Evolutionary conservation across 192 early-diverging fungal genomes (phyloP).

Genomic region (Backusella mclennaniae): DNA sequence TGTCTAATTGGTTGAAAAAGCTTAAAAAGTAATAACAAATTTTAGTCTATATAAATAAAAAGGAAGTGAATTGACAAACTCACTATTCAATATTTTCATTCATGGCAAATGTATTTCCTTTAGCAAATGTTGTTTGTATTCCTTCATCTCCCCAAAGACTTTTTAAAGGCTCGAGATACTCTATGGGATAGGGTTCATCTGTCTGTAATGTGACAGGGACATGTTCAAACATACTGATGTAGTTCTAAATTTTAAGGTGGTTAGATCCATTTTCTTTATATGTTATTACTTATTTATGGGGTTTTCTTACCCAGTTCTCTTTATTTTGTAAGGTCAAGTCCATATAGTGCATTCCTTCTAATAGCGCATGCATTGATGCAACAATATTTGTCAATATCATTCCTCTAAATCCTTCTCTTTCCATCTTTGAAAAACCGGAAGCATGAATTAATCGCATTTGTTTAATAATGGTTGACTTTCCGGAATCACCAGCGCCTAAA

Average conservation of each 20-base stretch:
- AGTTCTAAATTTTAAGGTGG: slow-evolving; percentile 10
- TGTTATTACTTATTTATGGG: neutral
- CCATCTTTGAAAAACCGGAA: slow-evolving; percentile 12
- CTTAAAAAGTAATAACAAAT: slow-evolving; percentile 16
- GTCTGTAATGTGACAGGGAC: slow-evolving; percentile 30
- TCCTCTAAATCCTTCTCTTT: slow-evolving; percentile 41
- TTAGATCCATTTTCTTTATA: neutral
- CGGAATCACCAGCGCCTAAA: slow-evolving; percentile 52
- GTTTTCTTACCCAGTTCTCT: slow-evolving; percentile 20
- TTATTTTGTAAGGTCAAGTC: slow-evolving; percentile 29
- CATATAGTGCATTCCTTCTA: slow-evolving; percentile 36
- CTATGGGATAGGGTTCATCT: slow-evolving; percentile 40
- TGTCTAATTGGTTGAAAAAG: slow-evolving; percentile 50
- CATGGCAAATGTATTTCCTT: slow-evolving; percentile 53
- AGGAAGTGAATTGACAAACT: slow-evolving; percentile 5
- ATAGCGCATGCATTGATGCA: slow-evolving; percentile 47
- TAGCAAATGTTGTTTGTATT: slow-evolving; percentile 39
- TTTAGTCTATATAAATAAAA: neutral
- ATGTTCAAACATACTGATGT: slow-evolving; percentile 33
- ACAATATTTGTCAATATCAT: slow-evolving; percentile 50
- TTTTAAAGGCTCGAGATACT: slow-evolving; percentile 45
- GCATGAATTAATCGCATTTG: slow-evolving; percentile 44
- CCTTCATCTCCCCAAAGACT: slow-evolving; percentile 48
- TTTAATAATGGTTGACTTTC: slow-evolving; percentile 54
- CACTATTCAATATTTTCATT: slow-evolving; percentile 58